These are phyloP conservation scores for Cercospora brassicicola DNA, from an alignment of 2,329 filamentous ascomycete species.

Conservation along the genomic window DNA sequence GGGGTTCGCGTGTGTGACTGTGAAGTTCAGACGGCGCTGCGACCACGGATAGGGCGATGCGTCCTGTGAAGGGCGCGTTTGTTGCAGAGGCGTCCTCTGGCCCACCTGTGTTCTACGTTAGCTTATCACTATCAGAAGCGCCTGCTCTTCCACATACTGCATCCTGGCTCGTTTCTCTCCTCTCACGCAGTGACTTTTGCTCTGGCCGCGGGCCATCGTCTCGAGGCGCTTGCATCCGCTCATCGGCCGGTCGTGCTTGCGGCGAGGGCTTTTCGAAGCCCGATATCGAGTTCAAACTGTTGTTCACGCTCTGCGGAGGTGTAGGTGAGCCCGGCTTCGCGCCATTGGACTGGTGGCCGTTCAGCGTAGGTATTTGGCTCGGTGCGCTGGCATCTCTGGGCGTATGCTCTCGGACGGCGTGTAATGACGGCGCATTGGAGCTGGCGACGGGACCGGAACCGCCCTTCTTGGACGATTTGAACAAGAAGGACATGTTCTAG, in stretches of 20 bases:
- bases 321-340: slow-evolving; percentile 48
- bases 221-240: slow-evolving; percentile 19
- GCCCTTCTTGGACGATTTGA: slow-evolving; percentile 49
- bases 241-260: slow-evolving; percentile 21
- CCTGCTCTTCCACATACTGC: slow-evolving; percentile 21
- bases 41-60: slow-evolving; percentile 90
- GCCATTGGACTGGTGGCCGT: slow-evolving; percentile 42
- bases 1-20: slow-evolving; percentile 75
- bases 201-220: slow-evolving; percentile 24
- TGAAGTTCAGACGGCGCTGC: slow-evolving; percentile 82
- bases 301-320: slow-evolving; percentile 69
- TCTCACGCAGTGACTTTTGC: slow-evolving; percentile 31
- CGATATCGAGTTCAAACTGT: slow-evolving; percentile 38
- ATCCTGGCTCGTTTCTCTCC: slow-evolving; percentile 32
- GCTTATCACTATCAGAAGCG: slow-evolving; percentile 42
- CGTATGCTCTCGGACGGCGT: slow-evolving; percentile 57
- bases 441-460: slow-evolving; percentile 23
- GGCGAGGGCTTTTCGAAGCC: slow-evolving; percentile 11
- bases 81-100: slow-evolving; percentile 33
- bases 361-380: slow-evolving; percentile 47
- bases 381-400: slow-evolving; percentile 51
- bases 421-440: slow-evolving; percentile 41
- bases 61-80: slow-evolving; percentile 56
- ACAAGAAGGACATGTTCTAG: slow-evolving; percentile 52
- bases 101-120: slow-evolving; percentile 14